These are phyloP conservation scores for Bacterosira constricta DNA, from an alignment of 108 stramenopile genomes.

Conservation along the genomic window DNA sequence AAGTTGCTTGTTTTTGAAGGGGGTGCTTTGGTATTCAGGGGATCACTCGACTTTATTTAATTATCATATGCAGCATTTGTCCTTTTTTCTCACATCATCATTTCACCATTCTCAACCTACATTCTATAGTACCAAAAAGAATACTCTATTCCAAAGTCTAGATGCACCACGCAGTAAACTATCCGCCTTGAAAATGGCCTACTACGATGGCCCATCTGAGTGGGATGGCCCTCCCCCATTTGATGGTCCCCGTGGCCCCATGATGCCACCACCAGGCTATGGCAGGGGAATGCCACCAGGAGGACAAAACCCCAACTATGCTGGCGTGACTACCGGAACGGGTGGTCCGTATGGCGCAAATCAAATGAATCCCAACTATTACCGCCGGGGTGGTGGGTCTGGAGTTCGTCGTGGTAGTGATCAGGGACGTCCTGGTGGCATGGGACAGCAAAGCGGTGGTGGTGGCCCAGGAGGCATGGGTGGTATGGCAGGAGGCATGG, in stretches of 20 bases:
- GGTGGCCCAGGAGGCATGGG: not conserved
- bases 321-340: not conserved
- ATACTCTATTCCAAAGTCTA: not conserved
- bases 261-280: slow-evolving; percentile 14
- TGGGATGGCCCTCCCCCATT: slow-evolving; percentile 6
- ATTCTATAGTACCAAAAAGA: slow-evolving; percentile 1
- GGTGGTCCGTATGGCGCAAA: slow-evolving; percentile 11
- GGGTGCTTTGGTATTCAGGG: not conserved
- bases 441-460: not conserved
- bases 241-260: slow-evolving; percentile 17
- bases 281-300: slow-evolving; percentile 8
- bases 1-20: not conserved
- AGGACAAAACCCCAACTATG: not conserved
- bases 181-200: slow-evolving; percentile 14
- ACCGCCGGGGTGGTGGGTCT: slow-evolving; percentile 5
- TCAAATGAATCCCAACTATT: slow-evolving; percentile 16
- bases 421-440: not conserved
- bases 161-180: not conserved
- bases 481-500: not conserved
- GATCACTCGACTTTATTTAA: not conserved
- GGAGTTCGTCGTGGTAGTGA: slow-evolving; percentile 2
- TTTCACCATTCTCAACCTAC: not conserved
- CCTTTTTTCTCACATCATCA: not conserved
- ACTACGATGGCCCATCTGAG: not conserved
- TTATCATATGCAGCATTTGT: not conserved